Percentiles rank a stretch among this genome's conserved stretches.
Conservation (phyloP, 2,329 filamentous ascomycete genomes). For the Cordyceps pruinosa region DNA sequence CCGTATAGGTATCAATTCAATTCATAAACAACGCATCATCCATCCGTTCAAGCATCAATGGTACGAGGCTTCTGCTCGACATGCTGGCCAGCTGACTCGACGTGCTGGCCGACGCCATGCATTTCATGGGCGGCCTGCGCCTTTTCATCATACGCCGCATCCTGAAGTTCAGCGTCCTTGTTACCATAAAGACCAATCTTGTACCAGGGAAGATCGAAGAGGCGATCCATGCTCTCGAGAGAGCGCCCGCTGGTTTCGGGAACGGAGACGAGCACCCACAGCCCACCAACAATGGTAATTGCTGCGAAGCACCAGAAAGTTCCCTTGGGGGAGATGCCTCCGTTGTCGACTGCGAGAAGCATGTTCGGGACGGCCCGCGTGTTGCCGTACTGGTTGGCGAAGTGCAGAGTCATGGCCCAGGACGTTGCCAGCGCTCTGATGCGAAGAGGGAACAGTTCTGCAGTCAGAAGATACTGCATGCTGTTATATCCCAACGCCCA, state of each 20-base stretch:
- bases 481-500: slow-evolving; percentile 70
- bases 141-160: slow-evolving; percentile 39
- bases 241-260: slow-evolving; percentile 64
- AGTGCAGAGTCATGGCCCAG: slow-evolving; percentile 71
- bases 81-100: slow-evolving; percentile 24
- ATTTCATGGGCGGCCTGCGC: slow-evolving; percentile 28
- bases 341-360: slow-evolving; percentile 45
- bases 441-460: slow-evolving; percentile 69
- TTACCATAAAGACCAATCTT: slow-evolving; percentile 58
- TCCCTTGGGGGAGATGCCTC: slow-evolving; percentile 51
- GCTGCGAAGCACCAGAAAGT: slow-evolving; percentile 73
- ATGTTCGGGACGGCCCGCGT: slow-evolving; percentile 68
- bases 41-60: neutral
- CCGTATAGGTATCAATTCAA: neutral
- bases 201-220: slow-evolving; percentile 70
- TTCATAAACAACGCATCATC: neutral
- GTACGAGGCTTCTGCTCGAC: slow-evolving; percentile 2
- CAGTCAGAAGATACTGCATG: slow-evolving; percentile 72
- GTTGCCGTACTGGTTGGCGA: slow-evolving; percentile 73
- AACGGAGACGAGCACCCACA: slow-evolving; percentile 66
- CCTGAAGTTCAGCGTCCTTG: slow-evolving; percentile 41
- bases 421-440: slow-evolving; percentile 65
- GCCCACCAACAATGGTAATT: slow-evolving; percentile 59
- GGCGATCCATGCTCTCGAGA: slow-evolving; percentile 62
- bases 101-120: slow-evolving; percentile 25